phyloP scores from a whole-genome alignment of 2,329 filamentous ascomycete species.

The Sporothrix humicola region DNA sequence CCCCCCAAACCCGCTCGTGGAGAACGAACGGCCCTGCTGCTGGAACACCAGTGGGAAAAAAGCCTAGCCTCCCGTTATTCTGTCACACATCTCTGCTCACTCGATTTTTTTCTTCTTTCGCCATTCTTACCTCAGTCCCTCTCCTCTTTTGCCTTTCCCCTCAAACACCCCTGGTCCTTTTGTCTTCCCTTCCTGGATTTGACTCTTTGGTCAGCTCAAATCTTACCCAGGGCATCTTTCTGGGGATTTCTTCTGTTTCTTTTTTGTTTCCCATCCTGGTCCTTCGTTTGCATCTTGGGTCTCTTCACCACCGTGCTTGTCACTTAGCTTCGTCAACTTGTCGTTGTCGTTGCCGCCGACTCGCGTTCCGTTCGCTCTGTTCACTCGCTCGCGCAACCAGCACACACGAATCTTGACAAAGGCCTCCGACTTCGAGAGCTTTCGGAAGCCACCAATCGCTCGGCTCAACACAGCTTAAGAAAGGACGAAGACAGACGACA shows the following conservation, averaged over 20 bases:
- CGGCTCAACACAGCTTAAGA: background rate
- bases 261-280: slow-evolving; percentile 23
- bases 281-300: slow-evolving; percentile 24
- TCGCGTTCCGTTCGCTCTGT: slow-evolving; percentile 25
- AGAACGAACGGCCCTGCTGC: background rate
- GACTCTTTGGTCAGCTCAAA: slow-evolving; percentile 1
- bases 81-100: slow-evolving; percentile 25
- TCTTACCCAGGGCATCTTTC: background rate
- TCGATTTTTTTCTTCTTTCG: slow-evolving; percentile 17
- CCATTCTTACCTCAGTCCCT: background rate
- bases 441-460: slow-evolving; percentile 8
- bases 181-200: slow-evolving; percentile 11
- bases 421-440: slow-evolving; percentile 35
- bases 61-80: slow-evolving; percentile 25
- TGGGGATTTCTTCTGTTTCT: background rate
- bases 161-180: slow-evolving; percentile 18
- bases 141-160: slow-evolving; percentile 22
- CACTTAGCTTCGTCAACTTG: slow-evolving; percentile 12
- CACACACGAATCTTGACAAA: background rate
- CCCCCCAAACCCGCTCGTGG: slow-evolving; percentile 2
- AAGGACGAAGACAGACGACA: background rate
- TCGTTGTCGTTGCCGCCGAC: slow-evolving; percentile 5
- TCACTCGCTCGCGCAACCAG: slow-evolving; percentile 23
- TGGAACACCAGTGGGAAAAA: slow-evolving; percentile 25
- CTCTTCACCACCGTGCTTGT: background rate